A percentile compares a stretch with the other conserved stretches of the same genome.
These are phyloP conservation scores for Exophiala sp. DNA, from an alignment of 2,329 filamentous ascomycete species.

Conservation along the genomic window DNA sequence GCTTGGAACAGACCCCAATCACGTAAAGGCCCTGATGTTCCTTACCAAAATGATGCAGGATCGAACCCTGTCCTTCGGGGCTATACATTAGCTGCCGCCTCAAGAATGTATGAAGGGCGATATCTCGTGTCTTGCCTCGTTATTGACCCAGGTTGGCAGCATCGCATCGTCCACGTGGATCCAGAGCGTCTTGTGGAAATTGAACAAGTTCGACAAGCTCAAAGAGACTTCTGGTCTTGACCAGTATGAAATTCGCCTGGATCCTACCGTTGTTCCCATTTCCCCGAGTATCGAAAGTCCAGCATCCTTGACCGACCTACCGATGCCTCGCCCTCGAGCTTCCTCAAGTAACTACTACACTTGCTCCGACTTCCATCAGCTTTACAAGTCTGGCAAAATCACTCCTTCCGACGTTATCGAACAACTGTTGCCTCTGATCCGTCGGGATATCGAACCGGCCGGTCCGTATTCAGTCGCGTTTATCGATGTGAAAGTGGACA, in stretches of 20 bases:
- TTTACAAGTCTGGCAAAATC: slow-evolving; percentile 62
- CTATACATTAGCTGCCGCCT: slow-evolving; percentile 54
- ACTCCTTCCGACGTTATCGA: slow-evolving; percentile 69
- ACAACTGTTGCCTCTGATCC: slow-evolving; percentile 64
- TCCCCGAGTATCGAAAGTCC: slow-evolving; percentile 16
- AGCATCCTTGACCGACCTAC: slow-evolving; percentile 24
- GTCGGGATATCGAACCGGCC: slow-evolving; percentile 49
- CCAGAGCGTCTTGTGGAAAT: slow-evolving; percentile 62
- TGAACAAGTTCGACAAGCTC: slow-evolving; percentile 60
- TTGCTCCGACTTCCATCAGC: slow-evolving; percentile 67
- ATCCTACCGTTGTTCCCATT: slow-evolving; percentile 53
- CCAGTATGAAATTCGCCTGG: slow-evolving; percentile 49
- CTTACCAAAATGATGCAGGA: slow-evolving; percentile 47
- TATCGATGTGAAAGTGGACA: slow-evolving; percentile 59
- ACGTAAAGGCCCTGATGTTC: slow-evolving; percentile 37
- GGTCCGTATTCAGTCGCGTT: slow-evolving; percentile 67
- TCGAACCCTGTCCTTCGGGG: slow-evolving; percentile 68
- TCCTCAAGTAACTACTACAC: slow-evolving; percentile 55
- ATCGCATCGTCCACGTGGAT: slow-evolving; percentile 56
- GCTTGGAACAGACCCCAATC: slow-evolving; percentile 35
- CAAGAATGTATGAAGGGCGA: slow-evolving; percentile 50
- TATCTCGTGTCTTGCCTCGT: neutral
- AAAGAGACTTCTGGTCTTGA: slow-evolving; percentile 52
- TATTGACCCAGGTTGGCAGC: slow-evolving; percentile 32
- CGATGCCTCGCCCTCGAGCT: slow-evolving; percentile 35